Evolutionary conservation across 2,329 filamentous ascomycete species (phyloP), one percentile per base, ranked within the genome.

Genomic region (Aspergillus felis): DNA sequence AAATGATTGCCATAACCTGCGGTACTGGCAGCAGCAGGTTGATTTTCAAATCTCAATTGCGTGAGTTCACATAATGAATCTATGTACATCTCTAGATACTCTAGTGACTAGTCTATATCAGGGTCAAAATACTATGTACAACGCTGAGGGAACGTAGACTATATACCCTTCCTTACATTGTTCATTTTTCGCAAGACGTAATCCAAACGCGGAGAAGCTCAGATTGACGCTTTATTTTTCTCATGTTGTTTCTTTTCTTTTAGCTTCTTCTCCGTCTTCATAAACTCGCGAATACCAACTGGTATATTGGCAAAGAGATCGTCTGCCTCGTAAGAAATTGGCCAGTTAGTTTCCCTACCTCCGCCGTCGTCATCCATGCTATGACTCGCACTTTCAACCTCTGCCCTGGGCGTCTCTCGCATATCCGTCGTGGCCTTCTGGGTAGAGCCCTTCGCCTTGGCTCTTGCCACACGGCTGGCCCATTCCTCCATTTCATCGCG

Each of bases 281-380:
- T 97, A 69, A 99, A 99, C 74, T 96, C 93, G 60, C 91, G 82
- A 63, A 99, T 97, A 0, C 93, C 94, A 9, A 97, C 90, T 0
- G 94, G 93, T 53, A 99, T 87, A 64, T 85, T 85, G 51, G 85
- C 84, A 68, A 96, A 95, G 38, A 96, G 71, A 51, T 90, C 86
- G 59, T 87, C 81, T 2, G 68, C 62, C 22, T 64, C 71, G 10
- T 72, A 73, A 28, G 79, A 72, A 14, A 66, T 56, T 25, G 74
- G 68, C 89, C 88, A 91, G 66, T 87, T 88, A 14, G 83, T 78
- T 65, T 89, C 86, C 57, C 87, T 90, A 2, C 89, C 90, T 27
- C 88, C 89, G 1, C 89, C 89, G 69, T 93, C 90, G 61, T 92
- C 88, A 68, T 94, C 90, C 84, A 92, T 87, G 66, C 86, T 89